These are phyloP conservation scores for Tetrahymena malaccensis DNA, from an alignment of 73 alveolate genomes.

Conservation along the genomic window DNA sequence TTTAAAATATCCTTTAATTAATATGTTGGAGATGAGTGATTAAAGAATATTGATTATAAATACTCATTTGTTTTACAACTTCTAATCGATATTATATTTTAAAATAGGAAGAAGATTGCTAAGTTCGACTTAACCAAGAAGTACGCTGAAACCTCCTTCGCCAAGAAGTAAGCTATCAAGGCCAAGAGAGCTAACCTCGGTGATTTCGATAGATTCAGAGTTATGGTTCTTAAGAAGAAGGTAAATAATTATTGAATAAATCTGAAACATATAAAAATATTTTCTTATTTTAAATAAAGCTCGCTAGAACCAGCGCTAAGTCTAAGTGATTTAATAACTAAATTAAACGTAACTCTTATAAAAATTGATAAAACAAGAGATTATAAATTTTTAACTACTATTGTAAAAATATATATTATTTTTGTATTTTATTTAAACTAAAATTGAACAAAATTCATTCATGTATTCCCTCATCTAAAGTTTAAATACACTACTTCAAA, in stretches of 20 bases:
- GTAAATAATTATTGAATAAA: background rate
- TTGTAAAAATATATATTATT: background rate
- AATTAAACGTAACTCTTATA: background rate
- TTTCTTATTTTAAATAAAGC: background rate
- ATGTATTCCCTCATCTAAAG: background rate
- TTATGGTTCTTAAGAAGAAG: slow-evolving; percentile 56
- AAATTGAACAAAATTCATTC: background rate
- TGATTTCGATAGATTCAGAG: slow-evolving; percentile 77
- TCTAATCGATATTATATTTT: background rate
- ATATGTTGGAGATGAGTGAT: background rate
- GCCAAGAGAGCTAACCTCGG: slow-evolving; percentile 68
- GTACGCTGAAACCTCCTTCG: slow-evolving; percentile 52
- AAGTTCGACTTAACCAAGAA: slow-evolving; percentile 36
- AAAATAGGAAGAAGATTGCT: slow-evolving; percentile 42
- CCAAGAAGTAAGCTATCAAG: slow-evolving; percentile 53
- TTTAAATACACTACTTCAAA: background rate
- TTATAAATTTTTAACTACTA: background rate
- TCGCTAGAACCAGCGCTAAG: background rate
- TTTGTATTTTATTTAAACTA: background rate
- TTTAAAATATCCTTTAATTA: too few relatives aligned
- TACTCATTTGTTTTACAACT: background rate
- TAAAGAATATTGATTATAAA: background rate
- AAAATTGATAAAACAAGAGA: background rate
- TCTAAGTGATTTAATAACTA: background rate
- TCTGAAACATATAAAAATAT: background rate